Percentiles rank a stretch among this genome's conserved stretches.
phyloP scores from a whole-genome alignment of 192 early-diverging fungal genomes.

The Borealophlyctis nickersoniae region DNA sequence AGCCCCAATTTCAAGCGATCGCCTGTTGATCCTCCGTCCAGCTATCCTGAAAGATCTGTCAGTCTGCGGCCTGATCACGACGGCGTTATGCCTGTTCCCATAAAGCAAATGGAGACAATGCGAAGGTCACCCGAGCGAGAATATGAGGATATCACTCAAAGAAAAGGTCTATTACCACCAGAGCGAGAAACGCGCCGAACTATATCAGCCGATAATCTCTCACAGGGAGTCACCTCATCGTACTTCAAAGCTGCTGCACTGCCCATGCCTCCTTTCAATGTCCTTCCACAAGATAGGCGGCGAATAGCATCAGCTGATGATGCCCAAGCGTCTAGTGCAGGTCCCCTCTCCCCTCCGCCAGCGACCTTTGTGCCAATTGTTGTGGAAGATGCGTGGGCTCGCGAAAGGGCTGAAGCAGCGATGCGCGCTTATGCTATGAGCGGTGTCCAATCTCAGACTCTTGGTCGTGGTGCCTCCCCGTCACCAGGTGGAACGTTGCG shows the following conservation, averaged over 20 bases:
- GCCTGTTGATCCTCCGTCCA: too few relatives aligned
- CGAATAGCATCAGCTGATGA: too few relatives aligned
- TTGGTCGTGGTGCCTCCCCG: neutral
- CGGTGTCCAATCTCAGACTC: neutral
- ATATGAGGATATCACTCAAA: too few relatives aligned
- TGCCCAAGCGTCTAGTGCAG: too few relatives aligned
- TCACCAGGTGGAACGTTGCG: neutral
- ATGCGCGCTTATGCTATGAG: neutral
- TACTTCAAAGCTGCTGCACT: neutral
- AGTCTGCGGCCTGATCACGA: too few relatives aligned
- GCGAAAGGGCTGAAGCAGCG: neutral
- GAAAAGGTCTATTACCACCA: too few relatives aligned
- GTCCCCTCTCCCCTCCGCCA: neutral
- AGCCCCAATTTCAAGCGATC: too few relatives aligned
- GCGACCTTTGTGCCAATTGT: neutral
- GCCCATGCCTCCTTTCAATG: neutral
- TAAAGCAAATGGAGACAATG: too few relatives aligned
- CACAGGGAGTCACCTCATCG: neutral
- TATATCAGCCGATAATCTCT: neutral
- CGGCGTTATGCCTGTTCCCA: too few relatives aligned
- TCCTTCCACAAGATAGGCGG: too few relatives aligned
- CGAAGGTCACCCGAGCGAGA: too few relatives aligned
- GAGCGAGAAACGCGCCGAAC: neutral
- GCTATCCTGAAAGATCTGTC: too few relatives aligned
- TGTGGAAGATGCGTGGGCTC: neutral